A percentile compares a stretch with the other conserved stretches of the same genome.
Evolutionary conservation across 78 protist species (phyloP).

Genomic region (Dictyostelium discoideum): DNA sequence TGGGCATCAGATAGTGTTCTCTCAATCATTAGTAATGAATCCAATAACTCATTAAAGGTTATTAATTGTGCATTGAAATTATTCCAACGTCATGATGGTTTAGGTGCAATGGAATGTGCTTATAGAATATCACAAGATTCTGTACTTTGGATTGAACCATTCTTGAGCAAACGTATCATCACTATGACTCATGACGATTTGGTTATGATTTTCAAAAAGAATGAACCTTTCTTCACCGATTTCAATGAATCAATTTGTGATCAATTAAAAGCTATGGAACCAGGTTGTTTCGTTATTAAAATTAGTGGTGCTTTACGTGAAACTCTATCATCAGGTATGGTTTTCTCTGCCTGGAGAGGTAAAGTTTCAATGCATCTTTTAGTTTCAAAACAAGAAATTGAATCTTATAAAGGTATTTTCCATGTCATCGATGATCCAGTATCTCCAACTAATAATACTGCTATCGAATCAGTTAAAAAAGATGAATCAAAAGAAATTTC

Average conservation of each 20-base stretch:
- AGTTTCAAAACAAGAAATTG: constrained; percentile 65
- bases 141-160: constrained; percentile 43
- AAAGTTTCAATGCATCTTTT: constrained; percentile 51
- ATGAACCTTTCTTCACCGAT: constrained; percentile 49
- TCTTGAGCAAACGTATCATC: constrained; percentile 36
- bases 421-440: background rate
- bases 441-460: background rate
- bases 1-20: constrained; percentile 39
- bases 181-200: constrained; percentile 37
- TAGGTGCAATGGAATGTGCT: constrained; percentile 38
- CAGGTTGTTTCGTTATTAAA: constrained; percentile 58
- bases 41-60: constrained; percentile 42
- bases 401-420: constrained; percentile 16
- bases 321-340: constrained; percentile 15
- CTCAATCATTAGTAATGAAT: constrained; percentile 42
- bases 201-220: background rate
- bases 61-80: constrained; percentile 65
- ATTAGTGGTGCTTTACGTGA: background rate
- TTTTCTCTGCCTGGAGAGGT: constrained; percentile 71
- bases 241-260: background rate
- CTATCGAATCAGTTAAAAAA: background rate
- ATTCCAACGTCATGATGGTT: constrained; percentile 59
- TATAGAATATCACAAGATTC: constrained; percentile 52
- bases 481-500: background rate
- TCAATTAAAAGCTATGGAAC: constrained; percentile 28